phyloP scores from a whole-genome alignment of 495 filamentous ascomycete genomes.

The Trypethelium eluteriae region DNA sequence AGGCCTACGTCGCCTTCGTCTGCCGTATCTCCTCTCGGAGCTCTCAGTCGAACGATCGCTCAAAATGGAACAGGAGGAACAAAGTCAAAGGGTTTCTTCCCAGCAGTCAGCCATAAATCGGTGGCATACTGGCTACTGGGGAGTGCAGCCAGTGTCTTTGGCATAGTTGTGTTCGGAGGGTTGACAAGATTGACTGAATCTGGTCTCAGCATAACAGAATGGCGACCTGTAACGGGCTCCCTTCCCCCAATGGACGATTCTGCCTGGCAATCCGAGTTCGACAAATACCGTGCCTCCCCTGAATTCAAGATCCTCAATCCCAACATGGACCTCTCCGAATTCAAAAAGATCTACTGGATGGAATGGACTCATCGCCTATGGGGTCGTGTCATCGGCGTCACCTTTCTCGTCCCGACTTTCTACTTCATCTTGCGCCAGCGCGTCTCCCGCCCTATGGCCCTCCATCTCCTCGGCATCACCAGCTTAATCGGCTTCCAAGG shows the following conservation, averaged over 20 bases:
- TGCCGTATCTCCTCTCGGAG: constrained; percentile 22
- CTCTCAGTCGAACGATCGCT: constrained; percentile 24
- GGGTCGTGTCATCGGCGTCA: constrained; percentile 86
- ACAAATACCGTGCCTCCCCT: constrained; percentile 80
- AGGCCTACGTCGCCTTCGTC: background rate
- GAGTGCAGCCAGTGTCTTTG: constrained; percentile 87
- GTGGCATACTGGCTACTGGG: constrained; percentile 91
- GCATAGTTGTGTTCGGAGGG: constrained; percentile 91
- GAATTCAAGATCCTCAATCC: constrained; percentile 88
- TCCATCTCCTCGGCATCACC: constrained; percentile 71
- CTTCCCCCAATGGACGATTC: constrained; percentile 68
- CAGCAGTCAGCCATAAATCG: constrained; percentile 58
- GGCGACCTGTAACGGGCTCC: constrained; percentile 90
- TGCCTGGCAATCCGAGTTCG: constrained; percentile 87
- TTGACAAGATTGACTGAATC: constrained; percentile 92
- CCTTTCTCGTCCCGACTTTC: constrained; percentile 75
- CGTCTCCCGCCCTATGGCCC: constrained; percentile 70
- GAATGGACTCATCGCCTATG: constrained; percentile 96
- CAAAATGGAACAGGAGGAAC: background rate
- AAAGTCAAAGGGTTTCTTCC: constrained; percentile 48
- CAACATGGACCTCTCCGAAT: constrained; percentile 82
- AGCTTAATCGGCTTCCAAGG: constrained; percentile 91
- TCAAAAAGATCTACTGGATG: constrained; percentile 99
- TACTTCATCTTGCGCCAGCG: constrained; percentile 81
- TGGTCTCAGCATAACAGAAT: constrained; percentile 98